Conservation (phyloP, 495 filamentous ascomycete genomes). For the Neurospora africana region DNA sequence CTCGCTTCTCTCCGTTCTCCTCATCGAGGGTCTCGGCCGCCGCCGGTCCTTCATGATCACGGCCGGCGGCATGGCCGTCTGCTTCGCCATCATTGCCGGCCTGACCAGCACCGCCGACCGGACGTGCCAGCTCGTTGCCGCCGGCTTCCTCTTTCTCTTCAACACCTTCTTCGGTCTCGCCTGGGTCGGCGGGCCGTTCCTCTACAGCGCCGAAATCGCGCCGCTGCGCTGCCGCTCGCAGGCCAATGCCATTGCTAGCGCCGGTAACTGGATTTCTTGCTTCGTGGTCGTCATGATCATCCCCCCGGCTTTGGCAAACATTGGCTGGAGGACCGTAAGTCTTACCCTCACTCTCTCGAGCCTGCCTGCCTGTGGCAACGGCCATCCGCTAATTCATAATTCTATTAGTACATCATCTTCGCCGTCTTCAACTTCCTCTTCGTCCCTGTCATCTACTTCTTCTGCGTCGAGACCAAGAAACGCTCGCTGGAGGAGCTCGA, state of each 20-base stretch:
- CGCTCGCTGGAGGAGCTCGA: not conserved
- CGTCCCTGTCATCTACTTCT: not conserved
- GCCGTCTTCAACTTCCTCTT: not conserved
- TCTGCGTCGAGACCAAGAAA: not conserved
- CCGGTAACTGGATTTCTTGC: not conserved
- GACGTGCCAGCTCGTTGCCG: not conserved
- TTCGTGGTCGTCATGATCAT: not conserved
- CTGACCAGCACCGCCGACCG: not conserved
- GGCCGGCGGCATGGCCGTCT: not conserved
- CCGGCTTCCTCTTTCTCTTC: not conserved
- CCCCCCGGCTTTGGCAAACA: not conserved
- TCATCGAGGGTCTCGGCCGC: slow-evolving; percentile 21
- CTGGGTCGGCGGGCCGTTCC: not conserved
- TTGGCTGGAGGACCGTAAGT: not conserved
- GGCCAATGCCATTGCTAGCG: not conserved
- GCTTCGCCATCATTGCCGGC: not conserved
- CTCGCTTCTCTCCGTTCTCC: slow-evolving; percentile 19
- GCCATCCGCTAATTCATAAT: not conserved
- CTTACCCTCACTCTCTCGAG: too few species aligned
- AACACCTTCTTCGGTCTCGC: not conserved
- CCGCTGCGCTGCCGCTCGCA: not conserved
- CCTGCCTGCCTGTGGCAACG: too few species aligned
- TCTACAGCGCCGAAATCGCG: not conserved
- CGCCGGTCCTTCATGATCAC: slow-evolving; percentile 5
- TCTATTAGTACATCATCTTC: not conserved